These are phyloP conservation scores for Trichoderma afroharzianum DNA, from an alignment of 2,329 filamentous ascomycete genomes.

Conservation along the genomic window DNA sequence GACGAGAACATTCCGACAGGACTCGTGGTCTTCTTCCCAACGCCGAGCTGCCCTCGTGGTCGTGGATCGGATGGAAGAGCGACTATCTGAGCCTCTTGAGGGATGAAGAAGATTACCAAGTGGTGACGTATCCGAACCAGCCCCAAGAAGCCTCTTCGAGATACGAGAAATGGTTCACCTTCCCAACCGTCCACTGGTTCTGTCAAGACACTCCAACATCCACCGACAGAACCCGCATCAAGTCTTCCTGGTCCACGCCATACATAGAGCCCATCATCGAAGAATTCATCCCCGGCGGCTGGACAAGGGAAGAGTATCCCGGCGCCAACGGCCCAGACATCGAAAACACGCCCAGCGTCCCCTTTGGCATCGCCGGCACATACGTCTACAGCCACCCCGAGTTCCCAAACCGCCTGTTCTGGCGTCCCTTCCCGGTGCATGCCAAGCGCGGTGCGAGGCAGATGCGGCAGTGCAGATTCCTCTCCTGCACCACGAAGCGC, in stretches of 20 bases:
- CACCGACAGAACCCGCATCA: neutral
- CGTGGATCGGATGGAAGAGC: neutral
- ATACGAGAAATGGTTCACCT: neutral
- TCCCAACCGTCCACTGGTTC: neutral
- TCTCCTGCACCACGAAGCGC: neutral
- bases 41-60: neutral
- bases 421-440: neutral
- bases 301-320: neutral
- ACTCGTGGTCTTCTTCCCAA: neutral
- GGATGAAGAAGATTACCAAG: neutral
- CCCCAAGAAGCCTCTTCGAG: neutral
- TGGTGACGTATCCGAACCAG: neutral
- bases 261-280: neutral
- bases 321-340: neutral
- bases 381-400: neutral
- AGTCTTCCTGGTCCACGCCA: neutral
- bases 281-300: neutral
- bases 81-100: neutral
- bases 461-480: neutral
- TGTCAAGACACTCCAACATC: neutral
- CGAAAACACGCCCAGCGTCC: neutral
- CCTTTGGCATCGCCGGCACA: neutral
- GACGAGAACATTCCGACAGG: neutral
- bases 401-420: neutral
- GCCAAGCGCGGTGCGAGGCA: neutral